phyloP scores from a whole-genome alignment of 2,329 filamentous ascomycete genomes.

The Cladosporium sp. region DNA sequence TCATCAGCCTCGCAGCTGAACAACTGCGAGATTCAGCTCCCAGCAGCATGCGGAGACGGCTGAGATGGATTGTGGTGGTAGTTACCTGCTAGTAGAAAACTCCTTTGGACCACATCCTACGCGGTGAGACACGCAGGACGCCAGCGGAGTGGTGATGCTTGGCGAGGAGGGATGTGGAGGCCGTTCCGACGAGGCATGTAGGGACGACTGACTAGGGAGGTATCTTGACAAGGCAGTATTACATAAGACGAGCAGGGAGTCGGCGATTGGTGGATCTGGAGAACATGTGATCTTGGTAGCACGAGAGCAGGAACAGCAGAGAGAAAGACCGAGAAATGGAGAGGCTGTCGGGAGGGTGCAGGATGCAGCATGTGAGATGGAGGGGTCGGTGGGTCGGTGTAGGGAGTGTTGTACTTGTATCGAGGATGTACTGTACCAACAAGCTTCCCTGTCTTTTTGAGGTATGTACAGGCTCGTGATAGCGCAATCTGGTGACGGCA shows the following conservation, averaged over 20 bases:
- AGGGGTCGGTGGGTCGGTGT: background rate
- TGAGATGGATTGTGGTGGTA: background rate
- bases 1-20: background rate
- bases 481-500: background rate
- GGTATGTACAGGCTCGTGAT: background rate
- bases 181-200: background rate
- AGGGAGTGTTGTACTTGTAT: background rate
- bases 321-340: background rate
- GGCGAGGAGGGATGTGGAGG: background rate
- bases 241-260: background rate
- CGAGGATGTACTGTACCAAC: background rate
- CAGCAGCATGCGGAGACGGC: background rate
- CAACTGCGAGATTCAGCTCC: background rate
- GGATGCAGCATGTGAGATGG: background rate
- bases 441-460: too few species aligned
- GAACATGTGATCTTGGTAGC: background rate
- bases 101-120: background rate
- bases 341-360: background rate
- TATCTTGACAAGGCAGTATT: background rate
- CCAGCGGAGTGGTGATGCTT: background rate
- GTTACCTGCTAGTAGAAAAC: background rate
- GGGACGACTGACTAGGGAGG: too few species aligned
- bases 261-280: background rate
- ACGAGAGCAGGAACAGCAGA: conserved; percentile 4
- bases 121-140: background rate